These are phyloP conservation scores for Endoconidiophora polonica DNA, from an alignment of 2,329 filamentous ascomycete genomes.

Conservation along the genomic window DNA sequence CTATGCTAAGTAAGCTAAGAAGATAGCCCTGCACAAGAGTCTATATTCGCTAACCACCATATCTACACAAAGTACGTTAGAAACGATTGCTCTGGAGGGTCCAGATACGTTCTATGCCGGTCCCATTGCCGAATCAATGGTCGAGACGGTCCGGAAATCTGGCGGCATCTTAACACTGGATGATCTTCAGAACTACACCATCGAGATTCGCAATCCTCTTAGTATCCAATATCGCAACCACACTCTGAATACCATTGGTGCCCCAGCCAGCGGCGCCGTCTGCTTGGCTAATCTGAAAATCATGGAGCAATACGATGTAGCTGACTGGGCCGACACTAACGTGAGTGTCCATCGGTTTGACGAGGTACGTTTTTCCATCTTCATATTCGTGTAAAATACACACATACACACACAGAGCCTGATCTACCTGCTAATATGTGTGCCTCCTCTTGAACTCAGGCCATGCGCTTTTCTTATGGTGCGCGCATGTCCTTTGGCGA, in stretches of 20 bases:
- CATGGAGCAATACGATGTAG: constrained; percentile 54
- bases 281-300: constrained; percentile 64
- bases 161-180: constrained; percentile 77
- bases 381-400: too few species aligned
- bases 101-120: constrained; percentile 60
- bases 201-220: constrained; percentile 47
- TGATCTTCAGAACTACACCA: constrained; percentile 58
- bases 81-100: constrained; percentile 58
- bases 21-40: too few species aligned
- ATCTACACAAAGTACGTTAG: constrained; percentile 37
- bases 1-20: constrained; percentile 40
- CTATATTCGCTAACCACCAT: not conserved
- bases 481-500: constrained; percentile 67
- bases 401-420: not conserved
- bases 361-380: constrained; percentile 28
- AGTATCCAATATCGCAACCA: constrained; percentile 52
- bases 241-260: constrained; percentile 50
- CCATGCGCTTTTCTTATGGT: constrained; percentile 78
- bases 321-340: constrained; percentile 38
- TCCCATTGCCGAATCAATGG: constrained; percentile 54
- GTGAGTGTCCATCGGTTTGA: constrained; percentile 67
- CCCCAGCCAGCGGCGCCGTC: constrained; percentile 65
- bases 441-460: constrained; percentile 20
- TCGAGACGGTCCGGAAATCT: constrained; percentile 45
- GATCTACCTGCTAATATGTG: not conserved